Evolutionary conservation across 208 protist genomes (phyloP), one percentile per base, ranked within the genome.

Genomic region (Crithidia sp.): DNA sequence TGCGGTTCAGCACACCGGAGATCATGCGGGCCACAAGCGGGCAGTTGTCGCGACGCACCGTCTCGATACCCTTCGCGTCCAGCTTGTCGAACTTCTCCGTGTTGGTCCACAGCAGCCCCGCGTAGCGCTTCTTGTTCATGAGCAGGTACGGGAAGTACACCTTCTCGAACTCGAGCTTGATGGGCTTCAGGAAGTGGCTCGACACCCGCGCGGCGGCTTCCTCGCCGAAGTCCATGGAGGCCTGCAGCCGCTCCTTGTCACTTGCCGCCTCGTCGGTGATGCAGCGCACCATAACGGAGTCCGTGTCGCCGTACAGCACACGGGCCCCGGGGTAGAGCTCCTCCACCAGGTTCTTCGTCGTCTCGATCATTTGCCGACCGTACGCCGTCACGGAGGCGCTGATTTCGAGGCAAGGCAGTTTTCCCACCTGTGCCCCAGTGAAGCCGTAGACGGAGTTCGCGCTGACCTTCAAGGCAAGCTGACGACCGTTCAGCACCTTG

Each of bases 381-480:
- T 98, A 99, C 5, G 94, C 85, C 19, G 98, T 99, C 13, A 99
- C 98, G 39, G 96, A 96, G 16, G 90, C 82, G 59, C 88, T 95
- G 72, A 99, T 95, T 62, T 99, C 97, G 8, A 99, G 71, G 83
- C 99, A 99, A 8, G 99, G 99, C 66, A 99, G 84, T 81, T 99
- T 98, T 49, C 99, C 99, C 49, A 91, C 81, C 57, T 99, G 96
- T 28, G 96, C 96, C 52, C 99, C 99, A 14, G 99, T 99, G 80
- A 99, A 99, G 55, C 99, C 99, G 86, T 99, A 99, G 5, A 99
- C 98, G n/a, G 98, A 99, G 87, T 99, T 99, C 10, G 99, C 99
- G 69, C 91, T 98, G 44, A 99, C 90, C 86, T 99, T 99, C n/a
- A 99, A 84, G 0, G 99, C 99, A 8, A 99, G 93, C 88, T 99